Percentiles rank a stretch among this genome's conserved stretches.
Evolutionary conservation across 2,329 filamentous ascomycete genomes (phyloP).

Genomic region (Pseudogymnoascus sp.): DNA sequence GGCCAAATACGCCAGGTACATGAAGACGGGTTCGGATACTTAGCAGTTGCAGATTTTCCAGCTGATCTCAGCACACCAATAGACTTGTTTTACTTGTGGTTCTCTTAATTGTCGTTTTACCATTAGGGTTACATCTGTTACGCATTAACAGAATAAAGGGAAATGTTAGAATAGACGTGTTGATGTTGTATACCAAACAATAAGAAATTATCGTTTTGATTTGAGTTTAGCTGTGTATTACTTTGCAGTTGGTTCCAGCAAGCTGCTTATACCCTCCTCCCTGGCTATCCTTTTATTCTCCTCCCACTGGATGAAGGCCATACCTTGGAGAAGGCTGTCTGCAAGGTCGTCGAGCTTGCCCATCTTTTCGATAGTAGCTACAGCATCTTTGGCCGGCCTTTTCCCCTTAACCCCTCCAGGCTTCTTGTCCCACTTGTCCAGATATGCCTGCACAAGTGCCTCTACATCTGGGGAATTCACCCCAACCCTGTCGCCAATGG

Average conservation of each 20-base stretch:
- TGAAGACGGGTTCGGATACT: not conserved
- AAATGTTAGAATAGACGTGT: slow-evolving; percentile 4
- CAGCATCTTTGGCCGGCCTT: slow-evolving; percentile 16
- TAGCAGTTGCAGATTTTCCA: not conserved
- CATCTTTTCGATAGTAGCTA: slow-evolving; percentile 26
- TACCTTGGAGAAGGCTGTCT: slow-evolving; percentile 69
- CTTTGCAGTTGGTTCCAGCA: not conserved
- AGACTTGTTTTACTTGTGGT: slow-evolving; percentile 4
- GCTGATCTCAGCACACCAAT: not conserved
- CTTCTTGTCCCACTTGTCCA: slow-evolving; percentile 26
- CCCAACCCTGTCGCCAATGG: slow-evolving; percentile 23
- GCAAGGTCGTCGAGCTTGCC: slow-evolving; percentile 75
- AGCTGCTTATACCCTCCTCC: slow-evolving; percentile 7
- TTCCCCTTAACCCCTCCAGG: slow-evolving; percentile 25
- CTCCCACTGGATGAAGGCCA: slow-evolving; percentile 73
- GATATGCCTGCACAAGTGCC: slow-evolving; percentile 31
- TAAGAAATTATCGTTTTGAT: not conserved
- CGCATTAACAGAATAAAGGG: not conserved
- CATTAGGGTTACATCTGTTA: not conserved
- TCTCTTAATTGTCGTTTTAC: not conserved
- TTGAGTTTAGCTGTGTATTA: not conserved
- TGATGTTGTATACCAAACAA: slow-evolving; percentile 2
- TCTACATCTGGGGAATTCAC: slow-evolving; percentile 30
- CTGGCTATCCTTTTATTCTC: slow-evolving; percentile 40
- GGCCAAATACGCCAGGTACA: not conserved